Conservation (phyloP, 768 basidiomycete species). For the Suillus brevipes region DNA sequence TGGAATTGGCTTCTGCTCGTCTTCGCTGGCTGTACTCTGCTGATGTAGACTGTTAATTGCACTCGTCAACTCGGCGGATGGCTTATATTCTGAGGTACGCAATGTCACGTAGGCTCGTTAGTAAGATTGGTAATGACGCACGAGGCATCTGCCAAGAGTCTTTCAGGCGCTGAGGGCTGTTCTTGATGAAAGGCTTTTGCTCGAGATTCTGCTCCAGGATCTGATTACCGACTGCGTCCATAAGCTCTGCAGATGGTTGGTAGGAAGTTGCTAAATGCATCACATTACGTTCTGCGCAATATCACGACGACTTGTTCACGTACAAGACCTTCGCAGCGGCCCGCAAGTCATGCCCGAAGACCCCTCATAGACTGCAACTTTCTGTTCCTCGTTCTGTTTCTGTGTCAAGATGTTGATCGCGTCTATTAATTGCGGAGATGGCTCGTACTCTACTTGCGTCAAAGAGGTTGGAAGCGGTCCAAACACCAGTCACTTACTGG, state of each 20-base stretch:
- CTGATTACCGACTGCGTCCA: slow-evolving; percentile 12
- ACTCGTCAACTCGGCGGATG: slow-evolving; percentile 3
- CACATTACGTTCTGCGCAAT: not conserved
- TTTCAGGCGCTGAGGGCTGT: not conserved
- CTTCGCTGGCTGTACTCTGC: not conserved
- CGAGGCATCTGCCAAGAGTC: not conserved
- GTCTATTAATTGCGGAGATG: slow-evolving; percentile 16
- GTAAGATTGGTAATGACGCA: not conserved
- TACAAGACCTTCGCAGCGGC: not conserved
- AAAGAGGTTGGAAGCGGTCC: too few species aligned
- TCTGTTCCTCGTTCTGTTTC: not conserved
- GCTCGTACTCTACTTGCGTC: slow-evolving; percentile 15
- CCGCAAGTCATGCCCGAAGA: not conserved
- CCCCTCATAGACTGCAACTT: not conserved
- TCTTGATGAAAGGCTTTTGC: not conserved
- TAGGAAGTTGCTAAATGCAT: slow-evolving; percentile 4
- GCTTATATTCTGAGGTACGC: slow-evolving; percentile 8
- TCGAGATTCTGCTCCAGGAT: slow-evolving; percentile 1
- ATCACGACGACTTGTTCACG: not conserved
- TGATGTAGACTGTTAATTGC: slow-evolving; percentile 3
- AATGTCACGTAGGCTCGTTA: not conserved
- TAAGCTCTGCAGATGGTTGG: slow-evolving; percentile 13
- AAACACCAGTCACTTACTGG: not conserved
- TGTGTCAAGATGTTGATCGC: slow-evolving; percentile 9
- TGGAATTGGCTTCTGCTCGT: not conserved